phyloP scores from a whole-genome alignment of 768 basidiomycete species.

The Phylloporus sp. region DNA sequence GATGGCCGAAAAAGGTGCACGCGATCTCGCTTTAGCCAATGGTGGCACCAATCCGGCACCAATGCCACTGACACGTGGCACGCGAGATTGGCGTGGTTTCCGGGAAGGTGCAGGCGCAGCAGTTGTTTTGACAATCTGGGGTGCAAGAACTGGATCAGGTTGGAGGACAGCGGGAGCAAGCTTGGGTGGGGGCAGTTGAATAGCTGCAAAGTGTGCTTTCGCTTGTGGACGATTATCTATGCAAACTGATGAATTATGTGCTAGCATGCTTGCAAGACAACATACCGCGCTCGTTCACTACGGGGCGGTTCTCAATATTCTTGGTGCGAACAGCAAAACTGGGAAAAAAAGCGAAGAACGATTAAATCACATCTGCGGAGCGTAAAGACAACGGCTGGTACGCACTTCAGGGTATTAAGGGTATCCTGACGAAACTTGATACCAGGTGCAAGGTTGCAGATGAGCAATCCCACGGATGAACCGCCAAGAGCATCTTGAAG shows the following conservation, averaged over 20 bases:
- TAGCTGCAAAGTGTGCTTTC: slow-evolving; percentile 65
- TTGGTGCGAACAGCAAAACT: slow-evolving; percentile 83
- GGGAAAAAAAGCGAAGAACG: slow-evolving; percentile 15
- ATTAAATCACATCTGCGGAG: neutral
- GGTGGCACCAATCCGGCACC: slow-evolving; percentile 24
- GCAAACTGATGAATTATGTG: neutral
- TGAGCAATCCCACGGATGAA: slow-evolving; percentile 70
- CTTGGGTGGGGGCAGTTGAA: slow-evolving; percentile 42
- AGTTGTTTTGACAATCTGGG: slow-evolving; percentile 7
- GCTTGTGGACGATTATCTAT: slow-evolving; percentile 56
- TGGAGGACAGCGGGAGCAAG: slow-evolving; percentile 47
- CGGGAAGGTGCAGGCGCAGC: slow-evolving; percentile 17
- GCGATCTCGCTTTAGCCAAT: slow-evolving; percentile 16
- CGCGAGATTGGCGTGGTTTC: slow-evolving; percentile 30
- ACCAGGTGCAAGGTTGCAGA: slow-evolving; percentile 86
- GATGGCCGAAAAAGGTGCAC: slow-evolving; percentile 15
- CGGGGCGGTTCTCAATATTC: slow-evolving; percentile 80
- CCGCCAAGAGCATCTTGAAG: slow-evolving; percentile 90
- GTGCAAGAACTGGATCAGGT: slow-evolving; percentile 32
- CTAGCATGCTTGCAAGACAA: neutral
- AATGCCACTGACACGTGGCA: slow-evolving; percentile 30
- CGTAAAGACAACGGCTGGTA: slow-evolving; percentile 2
- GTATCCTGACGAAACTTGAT: slow-evolving; percentile 82
- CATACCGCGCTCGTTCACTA: slow-evolving; percentile 73
- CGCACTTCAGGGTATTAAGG: slow-evolving; percentile 85